Base-by-base conservation (phyloP, 1,139 yeast genomes). In the Kurtzmaniella quercitrusa region DNA sequence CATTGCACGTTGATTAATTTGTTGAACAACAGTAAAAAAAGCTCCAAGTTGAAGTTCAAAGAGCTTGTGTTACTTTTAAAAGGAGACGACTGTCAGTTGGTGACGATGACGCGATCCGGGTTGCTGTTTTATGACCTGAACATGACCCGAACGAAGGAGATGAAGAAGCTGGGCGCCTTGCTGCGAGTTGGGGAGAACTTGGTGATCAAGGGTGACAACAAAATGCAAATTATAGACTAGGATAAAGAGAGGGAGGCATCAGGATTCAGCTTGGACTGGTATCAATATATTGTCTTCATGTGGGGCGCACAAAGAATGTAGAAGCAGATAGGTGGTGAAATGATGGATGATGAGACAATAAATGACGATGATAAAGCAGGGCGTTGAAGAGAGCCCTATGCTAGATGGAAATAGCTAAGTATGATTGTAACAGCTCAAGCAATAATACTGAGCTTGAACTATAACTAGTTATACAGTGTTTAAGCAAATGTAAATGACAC, bases 101-200 rank as follows among this genome's bases (percentile, higher is more conserved):
- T 36, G 7, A 36, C 38, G 14, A 27, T 19, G 14, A 36, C 38
- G 5, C 18, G 38, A 21, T 12, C 16, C 7, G 25, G 38, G 16
- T n/a, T 36, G 10, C n/a, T 21, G n/a, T 36, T 36, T 36, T 36
- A 36, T 21, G 38, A 36, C n/a, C 24, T 21, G 23, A 21, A 21
- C n/a, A 10, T 36, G 21, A 36, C 18, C 3, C 19, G 27, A 24
- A 36, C 38, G 17, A 36, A 36, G 10, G 38, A 36, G 15, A 36
- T 36, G 27, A 36, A 36, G 38, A 36, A 36, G 24, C 11, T 19
- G 19, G 38, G 38, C 2, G 25, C 14, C 2, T 36, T 36, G n/a
- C 23, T 19, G 25, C 23, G 24, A 14, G 38, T 36, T n/a, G 38
- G 38, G 6, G 38, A 21, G 27, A 36, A 36, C 14, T 36, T 36